These are phyloP conservation scores for Psilocybe tampanensis DNA, from an alignment of 768 basidiomycete genomes.

Conservation along the genomic window DNA sequence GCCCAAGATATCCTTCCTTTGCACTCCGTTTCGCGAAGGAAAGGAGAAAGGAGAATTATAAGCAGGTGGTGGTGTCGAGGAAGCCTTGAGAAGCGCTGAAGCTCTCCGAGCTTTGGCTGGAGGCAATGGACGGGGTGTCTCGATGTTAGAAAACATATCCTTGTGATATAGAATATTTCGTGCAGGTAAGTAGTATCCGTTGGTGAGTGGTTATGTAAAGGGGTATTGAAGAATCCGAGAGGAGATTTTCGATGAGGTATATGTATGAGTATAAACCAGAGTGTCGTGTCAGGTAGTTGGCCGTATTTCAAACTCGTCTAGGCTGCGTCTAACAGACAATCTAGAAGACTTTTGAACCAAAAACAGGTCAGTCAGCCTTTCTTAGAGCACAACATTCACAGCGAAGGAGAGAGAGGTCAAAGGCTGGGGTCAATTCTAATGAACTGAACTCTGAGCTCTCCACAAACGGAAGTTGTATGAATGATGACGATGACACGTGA, in stretches of 20 bases:
- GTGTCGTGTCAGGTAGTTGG: background rate
- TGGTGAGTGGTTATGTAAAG: constrained; percentile 1
- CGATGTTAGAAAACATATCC: constrained; percentile 37
- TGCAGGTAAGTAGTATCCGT: background rate
- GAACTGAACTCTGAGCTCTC: too few relatives aligned
- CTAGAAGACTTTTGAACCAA: background rate
- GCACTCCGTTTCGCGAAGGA: constrained; percentile 25
- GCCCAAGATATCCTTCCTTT: constrained; percentile 22
- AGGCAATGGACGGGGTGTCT: constrained; percentile 69
- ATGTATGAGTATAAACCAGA: background rate
- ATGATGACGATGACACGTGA: constrained; percentile 10
- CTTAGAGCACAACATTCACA: background rate
- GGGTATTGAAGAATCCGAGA: background rate
- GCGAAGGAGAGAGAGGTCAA: background rate
- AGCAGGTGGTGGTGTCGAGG: constrained; percentile 52
- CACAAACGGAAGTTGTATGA: background rate
- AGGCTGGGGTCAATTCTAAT: background rate
- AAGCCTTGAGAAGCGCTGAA: constrained; percentile 31
- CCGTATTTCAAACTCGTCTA: constrained; percentile 9
- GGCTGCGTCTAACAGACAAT: constrained; percentile 3
- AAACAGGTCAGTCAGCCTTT: background rate
- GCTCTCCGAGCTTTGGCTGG: constrained; percentile 68
- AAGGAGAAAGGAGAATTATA: constrained; percentile 49
- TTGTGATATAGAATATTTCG: background rate
- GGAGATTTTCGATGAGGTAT: background rate